Evolutionary conservation across 2,329 filamentous ascomycete species (phyloP).

Genomic region (Tympanopsis confertula): DNA sequence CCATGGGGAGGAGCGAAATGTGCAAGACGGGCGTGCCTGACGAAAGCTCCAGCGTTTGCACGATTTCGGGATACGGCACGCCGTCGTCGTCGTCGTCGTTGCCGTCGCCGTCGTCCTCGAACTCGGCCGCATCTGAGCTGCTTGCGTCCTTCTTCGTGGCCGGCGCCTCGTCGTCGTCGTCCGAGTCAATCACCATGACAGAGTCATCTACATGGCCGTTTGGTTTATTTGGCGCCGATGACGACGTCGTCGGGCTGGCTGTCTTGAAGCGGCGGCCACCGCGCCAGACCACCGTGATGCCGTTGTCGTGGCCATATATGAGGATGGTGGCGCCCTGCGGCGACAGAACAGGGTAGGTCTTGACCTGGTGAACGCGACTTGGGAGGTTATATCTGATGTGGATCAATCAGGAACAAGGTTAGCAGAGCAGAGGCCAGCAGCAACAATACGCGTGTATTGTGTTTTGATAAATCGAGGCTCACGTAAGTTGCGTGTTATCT

Average conservation of each 20-base stretch:
- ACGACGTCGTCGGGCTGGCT: conserved; percentile 16
- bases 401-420: conserved; percentile 1
- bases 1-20: conserved; percentile 42
- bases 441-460: conserved; percentile 4
- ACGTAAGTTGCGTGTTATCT: conserved; percentile 37
- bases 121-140: conserved; percentile 40
- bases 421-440: background rate
- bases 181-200: conserved; percentile 53
- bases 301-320: conserved; percentile 52
- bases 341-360: conserved; percentile 48
- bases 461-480: conserved; percentile 7
- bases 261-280: conserved; percentile 48
- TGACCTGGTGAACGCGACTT: conserved; percentile 44
- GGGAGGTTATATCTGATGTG: conserved; percentile 41
- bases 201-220: conserved; percentile 40
- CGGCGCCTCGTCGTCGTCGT: conserved; percentile 35
- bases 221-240: conserved; percentile 24
- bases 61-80: conserved; percentile 37
- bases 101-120: conserved; percentile 41
- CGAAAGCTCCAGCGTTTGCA: conserved; percentile 49
- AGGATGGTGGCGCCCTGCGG: conserved; percentile 52
- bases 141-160: conserved; percentile 8
- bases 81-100: conserved; percentile 22
- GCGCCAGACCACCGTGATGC: conserved; percentile 49
- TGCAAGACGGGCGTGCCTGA: conserved; percentile 43